phyloP scores from a whole-genome alignment of 495 filamentous ascomycete genomes.

The Penicillium alfredii region DNA sequence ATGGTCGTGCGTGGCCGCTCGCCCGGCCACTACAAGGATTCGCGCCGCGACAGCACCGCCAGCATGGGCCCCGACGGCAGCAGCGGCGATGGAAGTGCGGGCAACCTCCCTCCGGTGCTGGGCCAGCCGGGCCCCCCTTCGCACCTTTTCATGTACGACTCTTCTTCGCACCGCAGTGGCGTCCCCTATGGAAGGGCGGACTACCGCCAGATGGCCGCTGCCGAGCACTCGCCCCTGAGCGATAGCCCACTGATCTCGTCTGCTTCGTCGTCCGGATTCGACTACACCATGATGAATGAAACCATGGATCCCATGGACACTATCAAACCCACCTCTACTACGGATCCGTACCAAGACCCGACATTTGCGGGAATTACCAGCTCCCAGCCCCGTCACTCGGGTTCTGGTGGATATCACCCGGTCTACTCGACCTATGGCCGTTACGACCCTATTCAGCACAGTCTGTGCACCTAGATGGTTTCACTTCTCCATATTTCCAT shows the following conservation, averaged over 20 bases:
- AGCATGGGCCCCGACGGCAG: slow-evolving; percentile 66
- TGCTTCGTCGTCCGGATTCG: slow-evolving; percentile 38
- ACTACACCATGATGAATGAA: slow-evolving; percentile 35
- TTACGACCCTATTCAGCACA: slow-evolving; percentile 30
- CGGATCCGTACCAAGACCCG: slow-evolving; percentile 33
- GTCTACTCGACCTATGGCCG: slow-evolving; percentile 33
- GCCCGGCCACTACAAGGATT: slow-evolving; percentile 88
- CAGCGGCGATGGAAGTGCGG: slow-evolving; percentile 31
- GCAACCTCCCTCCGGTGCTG: slow-evolving; percentile 28
- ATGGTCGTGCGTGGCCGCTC: slow-evolving; percentile 93
- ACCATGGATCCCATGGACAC: slow-evolving; percentile 41
- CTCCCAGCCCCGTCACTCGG: slow-evolving; percentile 21
- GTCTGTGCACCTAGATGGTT: slow-evolving; percentile 29
- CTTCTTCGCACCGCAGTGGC: slow-evolving; percentile 27
- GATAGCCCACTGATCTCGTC: slow-evolving; percentile 41
- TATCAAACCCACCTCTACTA: slow-evolving; percentile 21
- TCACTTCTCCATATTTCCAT: slow-evolving; percentile 4
- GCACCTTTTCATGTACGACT: slow-evolving; percentile 36
- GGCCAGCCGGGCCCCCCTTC: slow-evolving; percentile 30
- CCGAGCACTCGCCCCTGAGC: slow-evolving; percentile 36
- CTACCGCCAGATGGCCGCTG: slow-evolving; percentile 30
- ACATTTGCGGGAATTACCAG: slow-evolving; percentile 20
- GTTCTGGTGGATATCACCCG: slow-evolving; percentile 29
- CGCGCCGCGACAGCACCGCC: slow-evolving; percentile 63
- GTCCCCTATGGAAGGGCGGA: slow-evolving; percentile 32